phyloP scores from a whole-genome alignment of 148 eudicot genomes.

The Salicornia ramosissima region DNA sequence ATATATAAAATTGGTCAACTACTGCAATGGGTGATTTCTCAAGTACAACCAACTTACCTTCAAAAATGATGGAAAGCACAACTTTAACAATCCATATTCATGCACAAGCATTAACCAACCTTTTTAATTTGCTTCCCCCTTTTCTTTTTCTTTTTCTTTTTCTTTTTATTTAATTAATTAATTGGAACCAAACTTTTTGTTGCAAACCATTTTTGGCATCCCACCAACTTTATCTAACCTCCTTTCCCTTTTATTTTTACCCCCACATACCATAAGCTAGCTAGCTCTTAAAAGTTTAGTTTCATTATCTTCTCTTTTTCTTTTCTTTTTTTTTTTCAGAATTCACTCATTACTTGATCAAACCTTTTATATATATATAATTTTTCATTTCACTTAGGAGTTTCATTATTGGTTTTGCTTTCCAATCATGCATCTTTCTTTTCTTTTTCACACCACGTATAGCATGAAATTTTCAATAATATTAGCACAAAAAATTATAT shows the following conservation, averaged over 20 bases:
- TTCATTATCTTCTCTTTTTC: slow-evolving; percentile 20
- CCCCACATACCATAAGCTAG: slow-evolving; percentile 11
- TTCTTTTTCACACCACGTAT: slow-evolving; percentile 15
- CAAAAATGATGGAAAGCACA: slow-evolving; percentile 32
- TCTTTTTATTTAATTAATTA: not conserved
- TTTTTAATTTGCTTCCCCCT: too few species aligned
- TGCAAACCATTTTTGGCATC: slow-evolving; percentile 22
- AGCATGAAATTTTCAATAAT: not conserved
- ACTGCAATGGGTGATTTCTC: slow-evolving; percentile 2
- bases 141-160: too few species aligned
- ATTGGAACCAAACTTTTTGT: slow-evolving; percentile 18
- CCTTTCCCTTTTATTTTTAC: not conserved
- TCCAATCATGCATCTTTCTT: slow-evolving; percentile 18
- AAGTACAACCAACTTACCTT: slow-evolving; percentile 33
- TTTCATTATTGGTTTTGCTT: slow-evolving; percentile 27
- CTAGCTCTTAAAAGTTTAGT: slow-evolving; percentile 14
- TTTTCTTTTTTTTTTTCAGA: slow-evolving; percentile 9
- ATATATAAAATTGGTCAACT: slow-evolving; percentile 26
- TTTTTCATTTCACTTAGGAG: slow-evolving; percentile 24
- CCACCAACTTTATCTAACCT: slow-evolving; percentile 28
- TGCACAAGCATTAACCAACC: slow-evolving; percentile 31
- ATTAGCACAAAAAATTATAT: too few species aligned
- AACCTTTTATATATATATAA: not conserved
- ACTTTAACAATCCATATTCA: slow-evolving; percentile 35
- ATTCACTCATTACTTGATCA: slow-evolving; percentile 19